Conservation (phyloP, 2,329 filamentous ascomycete genomes). For the Mariannaea sp. region DNA sequence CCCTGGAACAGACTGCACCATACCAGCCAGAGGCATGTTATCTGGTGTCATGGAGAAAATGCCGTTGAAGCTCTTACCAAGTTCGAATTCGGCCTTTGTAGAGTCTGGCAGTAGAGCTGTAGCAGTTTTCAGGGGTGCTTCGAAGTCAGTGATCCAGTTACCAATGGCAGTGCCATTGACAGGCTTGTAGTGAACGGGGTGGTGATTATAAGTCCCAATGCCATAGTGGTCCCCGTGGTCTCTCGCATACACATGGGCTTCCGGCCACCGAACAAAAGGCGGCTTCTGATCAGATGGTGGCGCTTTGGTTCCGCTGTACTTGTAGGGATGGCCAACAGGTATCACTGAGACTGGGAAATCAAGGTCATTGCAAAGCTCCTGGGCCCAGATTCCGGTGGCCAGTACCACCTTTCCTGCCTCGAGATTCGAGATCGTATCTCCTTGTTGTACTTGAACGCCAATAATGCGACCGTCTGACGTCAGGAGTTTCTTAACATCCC, state of each 20-base stretch:
- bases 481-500: conserved; percentile 19
- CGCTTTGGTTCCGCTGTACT: conserved; percentile 7
- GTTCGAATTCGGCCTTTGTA: conserved; percentile 14
- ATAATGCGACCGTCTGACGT: conserved; percentile 1
- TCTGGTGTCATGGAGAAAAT: conserved; percentile 37
- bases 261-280: conserved; percentile 31
- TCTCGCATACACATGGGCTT: conserved; percentile 31
- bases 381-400: conserved; percentile 33
- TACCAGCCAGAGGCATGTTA: conserved; percentile 33
- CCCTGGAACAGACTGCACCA: conserved; percentile 2
- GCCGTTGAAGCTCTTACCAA: conserved; percentile 26
- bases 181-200: conserved; percentile 19
- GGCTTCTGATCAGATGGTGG: background rate
- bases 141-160: conserved; percentile 24
- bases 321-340: conserved; percentile 33
- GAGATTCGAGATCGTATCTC: background rate
- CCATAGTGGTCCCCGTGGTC: conserved; percentile 31
- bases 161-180: conserved; percentile 21
- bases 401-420: conserved; percentile 29
- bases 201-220: conserved; percentile 32
- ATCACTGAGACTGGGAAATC: conserved; percentile 29
- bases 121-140: conserved; percentile 21
- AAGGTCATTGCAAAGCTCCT: conserved; percentile 22
- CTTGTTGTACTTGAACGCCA: conserved; percentile 11
- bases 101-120: conserved; percentile 17